phyloP scores from a whole-genome alignment of 345 rosid genomes.

The Dipteronia dyeriana region DNA sequence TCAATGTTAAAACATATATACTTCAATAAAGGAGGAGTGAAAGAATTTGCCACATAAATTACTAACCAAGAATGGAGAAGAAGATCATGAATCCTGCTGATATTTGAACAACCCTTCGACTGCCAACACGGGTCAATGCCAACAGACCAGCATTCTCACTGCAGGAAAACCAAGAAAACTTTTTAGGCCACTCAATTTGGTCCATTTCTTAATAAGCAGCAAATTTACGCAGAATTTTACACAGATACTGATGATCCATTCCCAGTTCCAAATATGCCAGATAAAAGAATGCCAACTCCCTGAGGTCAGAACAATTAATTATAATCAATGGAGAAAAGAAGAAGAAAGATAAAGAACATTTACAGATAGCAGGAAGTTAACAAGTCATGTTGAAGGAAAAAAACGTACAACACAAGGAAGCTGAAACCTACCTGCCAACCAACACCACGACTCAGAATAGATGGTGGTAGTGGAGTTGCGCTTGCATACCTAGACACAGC shows the following conservation, averaged over 20 bases:
- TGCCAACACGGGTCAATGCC: constrained; percentile 86
- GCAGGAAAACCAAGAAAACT: constrained; percentile 21
- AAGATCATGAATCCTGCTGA: constrained; percentile 95
- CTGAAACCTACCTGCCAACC: constrained; percentile 85
- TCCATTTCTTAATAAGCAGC: not conserved
- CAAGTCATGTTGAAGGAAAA: not conserved
- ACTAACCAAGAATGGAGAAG: constrained; percentile 83
- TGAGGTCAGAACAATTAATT: constrained; percentile 21
- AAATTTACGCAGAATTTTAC: constrained; percentile 50
- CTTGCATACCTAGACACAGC: constrained; percentile 87
- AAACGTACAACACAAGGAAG: not conserved
- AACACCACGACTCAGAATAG: constrained; percentile 91
- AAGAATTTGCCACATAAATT: not conserved
- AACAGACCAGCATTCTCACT: constrained; percentile 92
- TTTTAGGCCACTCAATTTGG: not conserved
- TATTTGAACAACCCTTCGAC: constrained; percentile 92
- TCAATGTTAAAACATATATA: not conserved
- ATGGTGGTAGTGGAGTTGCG: constrained; percentile 93
- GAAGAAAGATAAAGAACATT: no score
- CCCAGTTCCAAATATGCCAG: constrained; percentile 96
- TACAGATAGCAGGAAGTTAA: no score
- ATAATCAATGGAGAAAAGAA: no score
- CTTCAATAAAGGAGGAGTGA: not conserved
- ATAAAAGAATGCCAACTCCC: constrained; percentile 92
- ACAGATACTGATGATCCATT: constrained; percentile 83